Evolutionary conservation across 1,284 basidiomycete genomes (phyloP).

Genomic region (Rhodofomes roseus): DNA sequence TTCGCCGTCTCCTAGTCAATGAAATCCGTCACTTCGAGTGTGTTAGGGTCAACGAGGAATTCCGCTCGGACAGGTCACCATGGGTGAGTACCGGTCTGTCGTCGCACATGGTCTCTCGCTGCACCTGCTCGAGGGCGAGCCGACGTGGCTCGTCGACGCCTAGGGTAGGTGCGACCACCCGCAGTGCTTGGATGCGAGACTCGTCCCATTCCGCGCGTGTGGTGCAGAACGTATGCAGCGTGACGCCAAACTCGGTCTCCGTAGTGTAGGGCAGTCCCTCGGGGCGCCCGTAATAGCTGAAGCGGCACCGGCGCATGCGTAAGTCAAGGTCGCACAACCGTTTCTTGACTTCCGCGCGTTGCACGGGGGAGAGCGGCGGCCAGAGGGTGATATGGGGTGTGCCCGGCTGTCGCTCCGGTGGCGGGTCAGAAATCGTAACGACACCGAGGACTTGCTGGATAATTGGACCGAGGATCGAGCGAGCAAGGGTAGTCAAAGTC

Average conservation of each 20-base stretch:
- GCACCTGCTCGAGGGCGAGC: too few relatives aligned
- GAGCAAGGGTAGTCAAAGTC: background rate
- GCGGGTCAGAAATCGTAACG: background rate
- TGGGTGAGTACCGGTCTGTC: too few relatives aligned
- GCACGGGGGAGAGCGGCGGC: background rate
- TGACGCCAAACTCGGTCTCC: background rate
- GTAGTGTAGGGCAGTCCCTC: constrained; percentile 4
- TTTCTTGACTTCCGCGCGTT: background rate
- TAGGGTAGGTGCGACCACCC: background rate
- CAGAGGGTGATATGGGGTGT: background rate
- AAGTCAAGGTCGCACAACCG: background rate
- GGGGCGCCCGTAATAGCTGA: background rate
- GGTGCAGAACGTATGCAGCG: constrained; percentile 1
- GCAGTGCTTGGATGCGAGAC: too few relatives aligned
- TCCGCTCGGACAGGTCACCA: background rate
- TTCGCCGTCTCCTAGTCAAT: constrained; percentile 11
- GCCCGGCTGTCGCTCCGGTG: background rate
- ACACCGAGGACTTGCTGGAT: background rate
- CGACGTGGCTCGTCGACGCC: background rate
- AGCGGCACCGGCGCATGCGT: background rate
- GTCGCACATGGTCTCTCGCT: too few relatives aligned
- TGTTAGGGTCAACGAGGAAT: too few relatives aligned
- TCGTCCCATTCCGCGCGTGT: background rate
- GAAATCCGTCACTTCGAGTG: background rate
- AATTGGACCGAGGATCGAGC: background rate